Percentiles rank a stretch among this genome's conserved stretches.
These are phyloP conservation scores for Phaeosphaeriaceae sp. DNA, from an alignment of 2,329 filamentous ascomycete genomes.

Conservation along the genomic window DNA sequence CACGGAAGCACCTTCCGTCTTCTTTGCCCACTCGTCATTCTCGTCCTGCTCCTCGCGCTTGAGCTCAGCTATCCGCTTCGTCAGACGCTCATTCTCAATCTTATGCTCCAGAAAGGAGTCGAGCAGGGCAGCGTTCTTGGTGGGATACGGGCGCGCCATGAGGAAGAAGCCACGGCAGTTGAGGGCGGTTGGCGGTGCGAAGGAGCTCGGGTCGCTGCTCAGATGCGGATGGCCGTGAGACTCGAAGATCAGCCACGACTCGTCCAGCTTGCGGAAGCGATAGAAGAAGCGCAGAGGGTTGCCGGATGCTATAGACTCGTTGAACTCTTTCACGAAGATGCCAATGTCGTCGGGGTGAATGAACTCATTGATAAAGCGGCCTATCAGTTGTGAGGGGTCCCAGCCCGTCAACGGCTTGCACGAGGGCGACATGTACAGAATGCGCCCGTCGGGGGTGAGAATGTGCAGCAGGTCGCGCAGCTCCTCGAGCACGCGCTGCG, in stretches of 20 bases:
- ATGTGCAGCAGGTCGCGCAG: slow-evolving; percentile 89
- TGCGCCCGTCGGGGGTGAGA: slow-evolving; percentile 81
- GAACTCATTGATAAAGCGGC: slow-evolving; percentile 79
- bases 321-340: slow-evolving; percentile 86
- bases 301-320: slow-evolving; percentile 85
- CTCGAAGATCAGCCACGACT: slow-evolving; percentile 81
- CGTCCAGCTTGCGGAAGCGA: slow-evolving; percentile 78
- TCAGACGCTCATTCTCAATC: slow-evolving; percentile 90
- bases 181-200: slow-evolving; percentile 64
- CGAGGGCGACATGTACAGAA: slow-evolving; percentile 86
- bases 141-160: slow-evolving; percentile 89
- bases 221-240: slow-evolving; percentile 93
- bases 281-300: slow-evolving; percentile 85
- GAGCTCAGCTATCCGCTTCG: slow-evolving; percentile 83
- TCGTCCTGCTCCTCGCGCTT: slow-evolving; percentile 87
- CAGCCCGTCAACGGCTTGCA: slow-evolving; percentile 79
- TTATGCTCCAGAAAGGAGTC: slow-evolving; percentile 97
- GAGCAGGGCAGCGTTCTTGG: slow-evolving; percentile 81
- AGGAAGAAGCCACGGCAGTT: slow-evolving; percentile 92
- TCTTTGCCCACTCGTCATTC: slow-evolving; percentile 69
- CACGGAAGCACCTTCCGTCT: slow-evolving; percentile 57
- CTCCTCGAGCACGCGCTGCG: slow-evolving; percentile 87
- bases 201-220: slow-evolving; percentile 71
- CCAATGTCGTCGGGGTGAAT: slow-evolving; percentile 86
- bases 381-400: slow-evolving; percentile 72